Base-by-base conservation (phyloP, 495 filamentous ascomycete genomes). In the Aspergillus saccharolyticus region DNA sequence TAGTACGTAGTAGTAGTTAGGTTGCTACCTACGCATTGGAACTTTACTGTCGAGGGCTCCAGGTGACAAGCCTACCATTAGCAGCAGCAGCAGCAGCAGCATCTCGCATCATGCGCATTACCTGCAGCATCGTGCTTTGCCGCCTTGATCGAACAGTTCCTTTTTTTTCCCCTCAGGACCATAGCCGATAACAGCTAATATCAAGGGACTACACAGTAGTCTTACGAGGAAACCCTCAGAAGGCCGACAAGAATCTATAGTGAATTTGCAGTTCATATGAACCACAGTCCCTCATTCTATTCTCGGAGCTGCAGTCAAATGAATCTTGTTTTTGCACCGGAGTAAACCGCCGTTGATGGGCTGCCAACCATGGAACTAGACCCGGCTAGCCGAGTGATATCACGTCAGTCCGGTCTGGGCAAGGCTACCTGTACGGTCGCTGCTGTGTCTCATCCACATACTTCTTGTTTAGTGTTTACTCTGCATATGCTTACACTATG, bases 281-380 rank as follows among this genome's bases (percentile, higher is more conserved):
- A 28, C 33, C 33, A 15, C 33, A 39, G 33, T 39, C 33, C 33
- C 33, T 39, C 33, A 12, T 50, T 25, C 47, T 50, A 50, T 50
- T 50, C 47, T 50, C 28, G 47, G 47, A 50, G 22, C 20, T n/a
- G 24, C 9, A 50, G 47, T 16, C 47, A 50, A 28, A 50, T 25
- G 47, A 30, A 50, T 30, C 47, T 45, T 45, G 52, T 54, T 46
- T 54, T 66, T 63, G 73, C 72, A 46, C 89, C 69, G 52, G 25
- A 54, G 28, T 45, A 54, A 54, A 28, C 44, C 25, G 44, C 52
- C 52, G 52, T 46, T 54, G 47, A 50, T 50, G 47, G 47, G 28
- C 30, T 24, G n/a, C 30, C 39, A 57, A 42, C 49, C 49, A 53
- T 63, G 53, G 60, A 17, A 59, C 56, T 52, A 54, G 52, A 42